Base-by-base conservation (phyloP, 257 asterid species). In the Solanum infundibuliforme region DNA sequence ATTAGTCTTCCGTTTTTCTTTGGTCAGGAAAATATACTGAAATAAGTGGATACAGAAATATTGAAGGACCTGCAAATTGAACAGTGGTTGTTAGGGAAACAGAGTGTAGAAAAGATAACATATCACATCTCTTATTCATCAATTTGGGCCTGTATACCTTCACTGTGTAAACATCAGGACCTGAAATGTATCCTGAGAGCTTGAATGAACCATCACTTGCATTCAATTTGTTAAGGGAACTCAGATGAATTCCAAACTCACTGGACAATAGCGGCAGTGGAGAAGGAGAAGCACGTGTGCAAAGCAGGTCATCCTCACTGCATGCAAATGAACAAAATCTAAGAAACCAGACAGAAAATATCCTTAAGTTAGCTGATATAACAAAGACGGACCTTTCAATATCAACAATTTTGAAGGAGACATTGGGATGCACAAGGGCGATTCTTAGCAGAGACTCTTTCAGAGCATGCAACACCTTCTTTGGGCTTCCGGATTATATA, bases 171-270 rank as follows among this genome's bases (percentile, higher is more conserved):
- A 88, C 86, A 68, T 93, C 94, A 68, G 97, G 98, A 90, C 91
- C 95, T 83, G 98, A 95, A 65, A 97, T 89, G 91, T 92, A 95
- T 73, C 98, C 99, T 88, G 94, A 90, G 87, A 97, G 97, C 91
- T 91, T 93, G 90, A 94, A 79, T 83, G 87, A 92, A 74, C 95
- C 92, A 87, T 91, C 92, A 89, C 92, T 90, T 75, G 89, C 88
- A 77, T 92, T 90, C 89, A 95, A 79, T 87, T 92, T 92, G 88
- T 88, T 60, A 62, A 95, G 91, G 87, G 87, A 88, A 76, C 88
- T 86, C 46, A 92, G 89, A 89, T 91, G 97, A 90, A 94, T 86
- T 86, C 98, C 98, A 66, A 95, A 97, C 92, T 91, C 90, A 92
- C 91, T 91, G 52, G 91, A 89, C 91, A 97, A 93, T 71, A 95